Evolutionary conservation across 345 rosid genomes (phyloP), one percentile per base, ranked within the genome.

Genomic region (Corchorus capsularis): DNA sequence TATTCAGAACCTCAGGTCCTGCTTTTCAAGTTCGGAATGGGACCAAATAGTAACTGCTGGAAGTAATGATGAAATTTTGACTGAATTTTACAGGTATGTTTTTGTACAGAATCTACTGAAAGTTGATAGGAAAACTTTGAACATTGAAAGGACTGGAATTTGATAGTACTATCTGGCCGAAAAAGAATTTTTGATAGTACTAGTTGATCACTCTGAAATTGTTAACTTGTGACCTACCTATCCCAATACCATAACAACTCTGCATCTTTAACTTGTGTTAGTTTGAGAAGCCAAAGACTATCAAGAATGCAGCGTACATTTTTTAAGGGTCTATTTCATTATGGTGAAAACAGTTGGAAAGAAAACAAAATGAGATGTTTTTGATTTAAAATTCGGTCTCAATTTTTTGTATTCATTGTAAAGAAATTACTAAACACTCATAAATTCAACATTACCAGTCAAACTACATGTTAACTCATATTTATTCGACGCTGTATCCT

Each of bases 21-120:
- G 79, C 84, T 91, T 91, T 73, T 82, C 95, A 45, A 82, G 81
- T 74, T 79, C 71, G 52, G 95, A 91, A 74, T 89, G 95, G 93
- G 56, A 86, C 69, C 78, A 63, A 17, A 83, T 89, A 64, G 57
- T 74, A 46, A 86, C 74, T 72, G 89, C 86, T 17, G 89, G 87
- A 27, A 17, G 79, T 39, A 17, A 46, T 53, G 84, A 86, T 46
- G 83, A 86, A 55, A 75, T 83, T 68, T 63, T 91, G 78, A 73
- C 67, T 8, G 89, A 85, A 59, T 91, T 91, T 82, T 91, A 81
- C 86, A 89, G 95, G 95, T 89, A 82, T 71, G 39, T 27, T 27
- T 1, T 63, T 65, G 14, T 37, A 20, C 50, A 69, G 57, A 16
- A 32, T 66, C 16, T 55, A 15, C 49, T 4, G n/a, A 12, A 34